phyloP scores from a whole-genome alignment of 805 yeast species.

The Saccharomycopsis sp. region DNA sequence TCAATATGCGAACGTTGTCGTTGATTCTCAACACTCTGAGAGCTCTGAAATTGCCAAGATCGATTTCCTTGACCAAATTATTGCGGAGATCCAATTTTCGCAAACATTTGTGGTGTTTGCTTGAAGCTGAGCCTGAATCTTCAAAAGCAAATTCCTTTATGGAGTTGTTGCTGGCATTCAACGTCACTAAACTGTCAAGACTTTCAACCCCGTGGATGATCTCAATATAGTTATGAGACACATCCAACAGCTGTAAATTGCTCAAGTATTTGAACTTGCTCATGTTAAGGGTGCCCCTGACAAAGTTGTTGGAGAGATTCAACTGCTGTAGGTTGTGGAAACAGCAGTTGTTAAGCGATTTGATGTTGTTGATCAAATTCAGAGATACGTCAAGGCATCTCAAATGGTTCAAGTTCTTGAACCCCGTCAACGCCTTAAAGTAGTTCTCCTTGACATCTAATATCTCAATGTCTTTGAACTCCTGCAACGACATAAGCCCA shows the following conservation, averaged over 20 bases:
- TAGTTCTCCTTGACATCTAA: slow-evolving; percentile 31
- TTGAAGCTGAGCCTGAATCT: neutral
- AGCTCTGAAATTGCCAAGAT: slow-evolving; percentile 10
- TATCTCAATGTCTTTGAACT: slow-evolving; percentile 28
- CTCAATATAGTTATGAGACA: slow-evolving; percentile 32
- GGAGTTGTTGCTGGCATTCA: slow-evolving; percentile 18
- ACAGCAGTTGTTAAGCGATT: slow-evolving; percentile 24
- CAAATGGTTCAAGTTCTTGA: slow-evolving; percentile 33
- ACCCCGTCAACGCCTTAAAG: slow-evolving; percentile 28
- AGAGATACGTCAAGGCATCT: slow-evolving; percentile 27
- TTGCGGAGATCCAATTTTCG: slow-evolving; percentile 18
- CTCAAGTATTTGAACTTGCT: slow-evolving; percentile 26
- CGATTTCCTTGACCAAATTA: slow-evolving; percentile 10
- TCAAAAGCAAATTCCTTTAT: slow-evolving; percentile 9
- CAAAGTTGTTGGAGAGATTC: slow-evolving; percentile 22
- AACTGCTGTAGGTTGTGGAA: slow-evolving; percentile 28
- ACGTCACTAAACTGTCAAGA: slow-evolving; percentile 31
- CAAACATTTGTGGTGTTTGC: slow-evolving; percentile 6
- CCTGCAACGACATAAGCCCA: slow-evolving; percentile 25
- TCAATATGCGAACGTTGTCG: slow-evolving; percentile 28
- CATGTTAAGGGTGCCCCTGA: slow-evolving; percentile 29
- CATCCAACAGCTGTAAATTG: slow-evolving; percentile 25
- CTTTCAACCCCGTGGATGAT: slow-evolving; percentile 30
- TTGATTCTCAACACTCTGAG: slow-evolving; percentile 32
- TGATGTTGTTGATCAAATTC: slow-evolving; percentile 28